These are phyloP conservation scores for Luffa acutangula DNA, from an alignment of 306 rosid species.

Conservation along the genomic window DNA sequence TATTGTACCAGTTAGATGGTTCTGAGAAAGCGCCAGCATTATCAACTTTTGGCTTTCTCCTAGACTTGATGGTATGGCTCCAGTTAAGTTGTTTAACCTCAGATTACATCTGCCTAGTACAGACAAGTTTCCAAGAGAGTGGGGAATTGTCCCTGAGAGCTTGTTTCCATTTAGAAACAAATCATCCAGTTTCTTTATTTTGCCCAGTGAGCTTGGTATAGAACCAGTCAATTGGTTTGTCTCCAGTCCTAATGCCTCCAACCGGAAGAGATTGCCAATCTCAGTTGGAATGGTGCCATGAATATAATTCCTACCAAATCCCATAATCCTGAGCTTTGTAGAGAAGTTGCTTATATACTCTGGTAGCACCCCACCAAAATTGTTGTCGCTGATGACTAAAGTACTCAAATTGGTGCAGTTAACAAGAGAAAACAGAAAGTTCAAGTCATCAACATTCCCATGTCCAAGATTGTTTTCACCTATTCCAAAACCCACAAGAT, in stretches of 20 bases:
- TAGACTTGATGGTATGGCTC: conserved; percentile 6
- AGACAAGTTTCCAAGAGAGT: conserved; percentile 17
- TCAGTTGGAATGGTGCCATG: conserved; percentile 15
- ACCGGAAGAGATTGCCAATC: conserved; percentile 16
- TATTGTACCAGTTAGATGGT: conserved; percentile 15
- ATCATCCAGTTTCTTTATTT: not conserved
- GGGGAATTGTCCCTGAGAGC: conserved; percentile 16
- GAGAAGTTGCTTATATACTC: conserved; percentile 19
- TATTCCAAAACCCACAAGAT: not conserved
- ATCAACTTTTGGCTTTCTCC: conserved; percentile 4
- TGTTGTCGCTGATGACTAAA: not conserved
- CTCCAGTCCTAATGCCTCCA: not conserved
- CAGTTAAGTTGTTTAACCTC: not conserved
- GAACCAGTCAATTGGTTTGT: conserved; percentile 9
- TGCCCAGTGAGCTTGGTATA: conserved; percentile 13
- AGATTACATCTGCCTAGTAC: not conserved
- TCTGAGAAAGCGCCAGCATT: not conserved
- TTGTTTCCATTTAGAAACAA: not conserved
- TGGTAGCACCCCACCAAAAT: conserved; percentile 18
- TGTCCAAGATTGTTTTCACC: conserved; percentile 8
- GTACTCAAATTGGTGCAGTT: conserved; percentile 9
- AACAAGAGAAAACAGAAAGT: conserved; percentile 11
- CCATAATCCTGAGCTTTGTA: not conserved
- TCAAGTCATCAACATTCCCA: conserved; percentile 9
- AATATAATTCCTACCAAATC: conserved; percentile 5